phyloP scores from a whole-genome alignment of 352 stramenopile genomes.

The Pythium sukuiense region DNA sequence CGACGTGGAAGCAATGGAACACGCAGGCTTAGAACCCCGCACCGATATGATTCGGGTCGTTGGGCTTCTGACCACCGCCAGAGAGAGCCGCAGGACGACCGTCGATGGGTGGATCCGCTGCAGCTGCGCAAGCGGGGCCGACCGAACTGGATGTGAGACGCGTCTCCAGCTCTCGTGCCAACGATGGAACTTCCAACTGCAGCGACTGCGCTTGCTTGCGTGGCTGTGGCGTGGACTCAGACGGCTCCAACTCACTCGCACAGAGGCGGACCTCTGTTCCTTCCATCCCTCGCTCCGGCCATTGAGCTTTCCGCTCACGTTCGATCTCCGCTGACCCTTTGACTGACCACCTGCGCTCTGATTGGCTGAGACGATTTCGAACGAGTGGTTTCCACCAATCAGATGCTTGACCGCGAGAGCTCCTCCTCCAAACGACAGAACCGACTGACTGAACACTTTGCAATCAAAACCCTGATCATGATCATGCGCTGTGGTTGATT shows the following conservation, averaged over 20 bases:
- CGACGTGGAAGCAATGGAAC: background rate
- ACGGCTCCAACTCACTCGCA: background rate
- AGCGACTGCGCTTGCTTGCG: background rate
- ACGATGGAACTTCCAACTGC: background rate
- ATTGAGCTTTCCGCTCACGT: constrained; percentile 12
- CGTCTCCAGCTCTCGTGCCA: background rate
- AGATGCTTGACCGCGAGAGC: background rate
- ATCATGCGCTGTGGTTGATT: background rate
- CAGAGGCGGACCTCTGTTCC: background rate
- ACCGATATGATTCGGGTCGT: constrained; percentile 1
- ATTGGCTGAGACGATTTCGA: constrained; percentile 22
- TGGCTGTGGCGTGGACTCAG: constrained; percentile 1
- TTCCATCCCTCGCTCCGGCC: background rate
- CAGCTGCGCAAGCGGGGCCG: background rate
- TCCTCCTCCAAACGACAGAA: background rate
- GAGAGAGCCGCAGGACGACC: background rate
- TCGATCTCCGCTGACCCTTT: constrained; percentile 16
- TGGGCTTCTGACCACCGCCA: background rate
- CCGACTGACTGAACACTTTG: background rate
- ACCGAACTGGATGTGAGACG: background rate
- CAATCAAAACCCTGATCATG: background rate
- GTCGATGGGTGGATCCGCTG: background rate
- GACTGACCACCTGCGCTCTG: constrained; percentile 24
- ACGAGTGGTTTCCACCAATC: constrained; percentile 1
- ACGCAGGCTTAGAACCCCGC: background rate